Evolutionary conservation across 2,329 filamentous ascomycete species (phyloP).

Genomic region (Aspergillus quadrilineatus): DNA sequence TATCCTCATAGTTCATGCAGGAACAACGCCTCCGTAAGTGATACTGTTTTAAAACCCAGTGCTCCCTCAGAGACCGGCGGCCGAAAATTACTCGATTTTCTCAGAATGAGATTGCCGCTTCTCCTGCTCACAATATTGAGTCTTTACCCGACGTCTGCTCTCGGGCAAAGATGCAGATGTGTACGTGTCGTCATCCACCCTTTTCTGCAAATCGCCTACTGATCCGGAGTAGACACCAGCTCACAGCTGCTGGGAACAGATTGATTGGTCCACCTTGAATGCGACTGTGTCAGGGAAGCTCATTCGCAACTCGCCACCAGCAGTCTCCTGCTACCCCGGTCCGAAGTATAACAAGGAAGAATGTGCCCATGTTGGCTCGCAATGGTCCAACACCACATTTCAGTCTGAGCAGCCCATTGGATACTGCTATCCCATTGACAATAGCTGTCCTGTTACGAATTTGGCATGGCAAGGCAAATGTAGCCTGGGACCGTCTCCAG

Average conservation of each 20-base stretch:
- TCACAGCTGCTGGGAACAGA: constrained; percentile 35
- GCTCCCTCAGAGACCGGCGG: neutral
- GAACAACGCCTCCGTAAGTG: neutral
- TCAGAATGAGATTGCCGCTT: neutral
- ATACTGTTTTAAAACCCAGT: neutral
- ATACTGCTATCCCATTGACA: constrained; percentile 27
- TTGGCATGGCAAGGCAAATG: constrained; percentile 21
- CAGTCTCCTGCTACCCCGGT: constrained; percentile 37
- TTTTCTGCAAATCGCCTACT: neutral
- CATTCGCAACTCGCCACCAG: constrained; percentile 33
- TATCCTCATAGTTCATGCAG: neutral
- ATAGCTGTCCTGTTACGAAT: constrained; percentile 30
- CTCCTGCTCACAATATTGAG: neutral
- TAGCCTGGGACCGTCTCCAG: constrained; percentile 27
- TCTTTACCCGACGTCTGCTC: neutral
- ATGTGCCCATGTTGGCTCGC: constrained; percentile 25
- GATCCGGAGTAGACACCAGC: constrained; percentile 18
- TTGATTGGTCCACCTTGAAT: constrained; percentile 35
- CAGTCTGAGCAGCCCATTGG: constrained; percentile 28
- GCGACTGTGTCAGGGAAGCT: constrained; percentile 32
- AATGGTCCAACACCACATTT: constrained; percentile 29
- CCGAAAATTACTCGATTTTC: neutral
- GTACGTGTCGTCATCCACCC: neutral
- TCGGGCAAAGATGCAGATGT: constrained; percentile 9
- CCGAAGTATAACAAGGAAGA: constrained; percentile 22